A percentile compares a stretch with the other conserved stretches of the same genome.
Conservation (phyloP, 805 yeast species). For the Candida taoyuanica region DNA sequence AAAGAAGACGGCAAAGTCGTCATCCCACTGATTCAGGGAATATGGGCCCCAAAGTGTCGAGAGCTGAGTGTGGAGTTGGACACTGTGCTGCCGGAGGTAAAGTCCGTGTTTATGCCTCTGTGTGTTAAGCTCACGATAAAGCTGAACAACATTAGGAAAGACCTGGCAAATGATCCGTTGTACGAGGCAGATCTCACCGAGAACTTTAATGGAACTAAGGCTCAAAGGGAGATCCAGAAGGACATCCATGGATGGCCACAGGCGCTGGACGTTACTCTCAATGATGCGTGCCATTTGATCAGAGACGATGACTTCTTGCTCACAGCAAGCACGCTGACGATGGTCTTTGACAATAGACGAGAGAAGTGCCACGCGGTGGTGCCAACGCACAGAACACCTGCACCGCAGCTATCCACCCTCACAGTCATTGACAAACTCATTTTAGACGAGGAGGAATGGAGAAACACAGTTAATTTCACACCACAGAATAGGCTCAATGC, state of each 20-base stretch:
- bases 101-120: conserved; percentile 1
- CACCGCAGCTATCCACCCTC: conserved; percentile 2
- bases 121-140: neutral
- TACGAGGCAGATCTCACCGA: neutral
- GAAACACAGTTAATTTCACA: neutral
- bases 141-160: neutral
- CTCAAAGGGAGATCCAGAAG: neutral
- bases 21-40: conserved; percentile 3
- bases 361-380: conserved; percentile 1
- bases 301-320: conserved; percentile 2
- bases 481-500: conserved; percentile 4
- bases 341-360: conserved; percentile 1
- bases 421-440: conserved; percentile 5
- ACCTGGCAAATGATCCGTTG: neutral
- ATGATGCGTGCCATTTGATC: conserved; percentile 3
- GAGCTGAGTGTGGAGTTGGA: neutral
- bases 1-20: neutral
- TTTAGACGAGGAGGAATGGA: neutral
- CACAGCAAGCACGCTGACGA: neutral
- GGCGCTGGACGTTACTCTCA: conserved; percentile 3
- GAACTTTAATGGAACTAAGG: neutral
- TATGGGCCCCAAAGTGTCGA: conserved; percentile 3
- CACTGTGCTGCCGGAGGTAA: neutral
- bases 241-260: conserved; percentile 9
- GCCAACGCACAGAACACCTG: neutral